These are phyloP conservation scores for Coelastrella sp. DNA, from an alignment of 139 green algal genomes.

Conservation along the genomic window DNA sequence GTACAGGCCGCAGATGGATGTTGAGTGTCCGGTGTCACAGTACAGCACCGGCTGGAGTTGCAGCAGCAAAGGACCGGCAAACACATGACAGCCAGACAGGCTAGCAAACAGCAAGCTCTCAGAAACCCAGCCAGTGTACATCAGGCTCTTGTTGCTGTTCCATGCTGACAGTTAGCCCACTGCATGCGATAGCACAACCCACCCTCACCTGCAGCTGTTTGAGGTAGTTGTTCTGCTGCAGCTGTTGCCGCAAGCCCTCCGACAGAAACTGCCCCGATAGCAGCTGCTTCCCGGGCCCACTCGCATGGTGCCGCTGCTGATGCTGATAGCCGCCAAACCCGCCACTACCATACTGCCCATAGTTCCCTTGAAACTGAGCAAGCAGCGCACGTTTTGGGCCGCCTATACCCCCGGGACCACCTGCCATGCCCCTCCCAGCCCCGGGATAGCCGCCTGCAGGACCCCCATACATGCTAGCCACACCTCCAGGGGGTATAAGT, in stretches of 20 bases:
- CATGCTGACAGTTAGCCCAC: not conserved
- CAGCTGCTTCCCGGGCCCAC: constrained; percentile 56
- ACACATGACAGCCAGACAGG: no score
- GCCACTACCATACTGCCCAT: not conserved
- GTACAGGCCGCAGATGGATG: no score
- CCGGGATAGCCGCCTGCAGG: not conserved
- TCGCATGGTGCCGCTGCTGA: constrained; percentile 7
- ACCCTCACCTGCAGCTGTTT: constrained; percentile 68
- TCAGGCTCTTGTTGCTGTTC: not conserved
- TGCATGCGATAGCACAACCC: not conserved
- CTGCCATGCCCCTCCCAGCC: not conserved
- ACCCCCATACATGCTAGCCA: not conserved
- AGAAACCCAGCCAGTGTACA: no score
- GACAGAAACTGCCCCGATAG: constrained; percentile 69
- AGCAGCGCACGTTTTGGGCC: not conserved
- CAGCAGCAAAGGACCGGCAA: no score
- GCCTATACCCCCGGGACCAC: not conserved
- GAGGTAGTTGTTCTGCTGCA: constrained; percentile 80
- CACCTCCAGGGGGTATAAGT: not conserved
- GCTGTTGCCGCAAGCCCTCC: constrained; percentile 79
- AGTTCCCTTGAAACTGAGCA: constrained; percentile 9
- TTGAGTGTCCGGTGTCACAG: no score
- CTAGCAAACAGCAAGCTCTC: no score
- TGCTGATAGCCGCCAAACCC: not conserved
- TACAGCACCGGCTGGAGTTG: no score